Conservation (phyloP, 768 basidiomycete species). For the Boletus tomentosulus region DNA sequence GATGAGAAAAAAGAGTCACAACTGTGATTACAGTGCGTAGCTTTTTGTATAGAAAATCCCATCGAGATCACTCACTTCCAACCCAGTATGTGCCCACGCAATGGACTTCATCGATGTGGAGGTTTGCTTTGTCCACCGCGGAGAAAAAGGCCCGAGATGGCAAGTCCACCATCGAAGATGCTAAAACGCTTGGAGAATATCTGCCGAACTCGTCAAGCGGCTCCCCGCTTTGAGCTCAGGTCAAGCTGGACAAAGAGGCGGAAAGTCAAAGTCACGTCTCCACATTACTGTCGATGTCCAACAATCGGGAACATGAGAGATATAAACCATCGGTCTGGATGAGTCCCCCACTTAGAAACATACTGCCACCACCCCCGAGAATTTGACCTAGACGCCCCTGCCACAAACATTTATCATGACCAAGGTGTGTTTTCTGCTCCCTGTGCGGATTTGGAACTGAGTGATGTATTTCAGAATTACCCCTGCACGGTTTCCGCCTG, state of each 20-base stretch:
- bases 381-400: no score
- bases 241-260: background rate
- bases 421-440: background rate
- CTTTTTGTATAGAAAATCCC: no score
- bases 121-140: background rate
- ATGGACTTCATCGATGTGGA: background rate
- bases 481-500: constrained; percentile 3
- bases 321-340: constrained; percentile 13
- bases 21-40: background rate
- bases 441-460: background rate
- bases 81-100: background rate
- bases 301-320: constrained; percentile 1
- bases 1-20: no score
- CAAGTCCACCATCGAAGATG: background rate
- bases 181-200: background rate
- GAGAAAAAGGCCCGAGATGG: background rate
- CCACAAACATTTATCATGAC: constrained; percentile 2
- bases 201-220: background rate
- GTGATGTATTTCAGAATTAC: background rate
- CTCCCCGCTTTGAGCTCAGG: constrained; percentile 9
- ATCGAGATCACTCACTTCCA: background rate
- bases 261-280: background rate
- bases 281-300: background rate
- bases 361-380: background rate
- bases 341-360: background rate